These are phyloP conservation scores for Flueggea neowawraea DNA, from an alignment of 441 rosid genomes.

Conservation along the genomic window DNA sequence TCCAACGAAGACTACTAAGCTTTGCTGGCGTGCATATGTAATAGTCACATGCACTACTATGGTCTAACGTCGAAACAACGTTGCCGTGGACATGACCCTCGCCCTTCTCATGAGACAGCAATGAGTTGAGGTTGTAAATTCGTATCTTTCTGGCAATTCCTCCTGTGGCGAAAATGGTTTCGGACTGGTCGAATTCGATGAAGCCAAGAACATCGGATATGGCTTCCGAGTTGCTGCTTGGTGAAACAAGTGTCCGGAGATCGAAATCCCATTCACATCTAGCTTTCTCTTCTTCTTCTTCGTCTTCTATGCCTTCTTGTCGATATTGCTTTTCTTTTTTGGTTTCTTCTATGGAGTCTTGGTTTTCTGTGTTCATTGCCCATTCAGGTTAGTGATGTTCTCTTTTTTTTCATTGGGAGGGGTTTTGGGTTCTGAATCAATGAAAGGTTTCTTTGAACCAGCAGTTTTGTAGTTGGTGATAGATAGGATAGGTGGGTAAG, in stretches of 20 bases:
- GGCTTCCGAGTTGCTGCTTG: constrained; percentile 18
- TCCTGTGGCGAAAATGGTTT: constrained; percentile 61
- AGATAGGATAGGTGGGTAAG: no score
- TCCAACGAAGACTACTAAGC: constrained; percentile 79
- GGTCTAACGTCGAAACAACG: constrained; percentile 29
- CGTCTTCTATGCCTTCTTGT: background rate
- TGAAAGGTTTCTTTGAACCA: no score
- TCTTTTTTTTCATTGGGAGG: no score
- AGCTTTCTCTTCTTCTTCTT: constrained; percentile 6
- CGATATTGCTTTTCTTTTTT: no score
- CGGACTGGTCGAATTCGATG: constrained; percentile 66
- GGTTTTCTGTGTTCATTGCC: no score
- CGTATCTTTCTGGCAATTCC: constrained; percentile 89
- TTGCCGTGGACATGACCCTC: background rate
- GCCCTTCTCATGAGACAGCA: constrained; percentile 22
- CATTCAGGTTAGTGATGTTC: no score
- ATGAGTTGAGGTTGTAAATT: constrained; percentile 40
- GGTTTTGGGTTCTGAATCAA: no score
- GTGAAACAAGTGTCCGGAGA: constrained; percentile 47
- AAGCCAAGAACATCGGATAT: constrained; percentile 65
- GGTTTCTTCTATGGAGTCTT: no score
- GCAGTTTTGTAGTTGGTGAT: no score
- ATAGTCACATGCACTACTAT: constrained; percentile 41
- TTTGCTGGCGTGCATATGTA: constrained; percentile 85
- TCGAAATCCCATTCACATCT: constrained; percentile 71